Base-by-base conservation (phyloP, 371 early-diverging fungal genomes). In the Gilbertella persicaria region DNA sequence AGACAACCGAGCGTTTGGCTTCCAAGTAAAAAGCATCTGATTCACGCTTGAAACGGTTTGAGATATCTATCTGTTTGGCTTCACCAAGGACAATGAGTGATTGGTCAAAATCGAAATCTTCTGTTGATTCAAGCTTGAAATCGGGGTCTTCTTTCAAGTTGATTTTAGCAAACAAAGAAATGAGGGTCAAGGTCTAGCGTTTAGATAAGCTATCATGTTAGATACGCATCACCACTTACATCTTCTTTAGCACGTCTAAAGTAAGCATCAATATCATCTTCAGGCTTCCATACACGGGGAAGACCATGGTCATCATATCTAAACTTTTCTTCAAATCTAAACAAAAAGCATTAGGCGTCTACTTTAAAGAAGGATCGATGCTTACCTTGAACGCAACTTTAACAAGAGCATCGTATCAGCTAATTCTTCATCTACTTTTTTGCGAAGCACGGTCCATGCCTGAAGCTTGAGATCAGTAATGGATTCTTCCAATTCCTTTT, bases 241-340 rank as follows among this genome's bases (percentile, higher is more conserved):
- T 82, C 82, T 24, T 88, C 84, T 48, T 80, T 83, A n/a, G 96
- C 92, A 24, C 62, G 63, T 40, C 81, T 80, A 73, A 93, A 98
- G 51, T 83, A 80, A 19, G 73, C 71, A 62, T 98, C 98, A 45
- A 98, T 96, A 69, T 96, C 94, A 70, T 97, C 98, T 24, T 84
- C 84, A 6, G 95, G 92, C 49, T 86, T 88, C 98, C 98, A 98
- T 9, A 98, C 91, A 28, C 92, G 80, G 9, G 99, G 99, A 28
- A 97, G 69, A 7, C 97, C 97, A 17, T 85, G 75, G 7, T 89
- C 92, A 59, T 97, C 98, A 69, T 97, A 96, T 46, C 95, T 75
- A 79, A 98, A 98, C 60, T 86, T 82, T 53, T 88, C 88, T 68
- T 97, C 97, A 54, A 98, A 93, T 40, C 85, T 73, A 38, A 9